Evolutionary conservation across 192 early-diverging fungal species (phyloP).

Genomic region (Paraglomus brasilianum): DNA sequence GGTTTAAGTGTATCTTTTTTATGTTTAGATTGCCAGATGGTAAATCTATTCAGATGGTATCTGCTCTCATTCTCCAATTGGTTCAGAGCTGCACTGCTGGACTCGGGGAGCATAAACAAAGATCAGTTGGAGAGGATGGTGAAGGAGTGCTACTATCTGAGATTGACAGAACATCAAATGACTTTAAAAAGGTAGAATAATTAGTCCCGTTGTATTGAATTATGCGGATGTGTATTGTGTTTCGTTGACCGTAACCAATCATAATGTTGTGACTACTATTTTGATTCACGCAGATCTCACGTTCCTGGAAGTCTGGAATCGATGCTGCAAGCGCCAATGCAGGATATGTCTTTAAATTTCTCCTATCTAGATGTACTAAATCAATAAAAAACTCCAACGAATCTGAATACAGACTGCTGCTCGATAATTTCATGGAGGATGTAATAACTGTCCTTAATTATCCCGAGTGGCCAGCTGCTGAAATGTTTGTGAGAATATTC

Average conservation of each 20-base stretch:
- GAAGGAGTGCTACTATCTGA: not conserved
- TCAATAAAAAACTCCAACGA: conserved; percentile 53
- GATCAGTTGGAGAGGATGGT: conserved; percentile 5
- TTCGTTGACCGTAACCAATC: not conserved
- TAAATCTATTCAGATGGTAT: conserved; percentile 67
- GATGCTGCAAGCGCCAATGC: conserved; percentile 58
- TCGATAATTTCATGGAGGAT: conserved; percentile 76
- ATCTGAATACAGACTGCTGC: conserved; percentile 66
- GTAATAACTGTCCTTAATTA: conserved; percentile 66
- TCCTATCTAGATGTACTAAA: conserved; percentile 50
- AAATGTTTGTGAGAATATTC: conserved; percentile 65
- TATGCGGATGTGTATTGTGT: conserved; percentile 12
- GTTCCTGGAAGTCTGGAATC: conserved; percentile 42
- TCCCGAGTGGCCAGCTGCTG: conserved; percentile 91
- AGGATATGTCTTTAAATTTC: conserved; percentile 58
- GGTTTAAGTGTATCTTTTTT: not conserved
- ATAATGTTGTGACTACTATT: not conserved
- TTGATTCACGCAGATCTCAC: not conserved
- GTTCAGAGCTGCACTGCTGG: conserved; percentile 56
- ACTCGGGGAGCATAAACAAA: not conserved
- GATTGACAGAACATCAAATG: not conserved
- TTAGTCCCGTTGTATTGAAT: conserved; percentile 18
- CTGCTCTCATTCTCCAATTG: conserved; percentile 70
- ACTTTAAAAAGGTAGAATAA: conserved; percentile 23
- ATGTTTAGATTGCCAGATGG: conserved; percentile 48